Evolutionary conservation across 352 stramenopile species (phyloP), one percentile per base, ranked within the genome.

Genomic region (Globisporangium nodosum): DNA sequence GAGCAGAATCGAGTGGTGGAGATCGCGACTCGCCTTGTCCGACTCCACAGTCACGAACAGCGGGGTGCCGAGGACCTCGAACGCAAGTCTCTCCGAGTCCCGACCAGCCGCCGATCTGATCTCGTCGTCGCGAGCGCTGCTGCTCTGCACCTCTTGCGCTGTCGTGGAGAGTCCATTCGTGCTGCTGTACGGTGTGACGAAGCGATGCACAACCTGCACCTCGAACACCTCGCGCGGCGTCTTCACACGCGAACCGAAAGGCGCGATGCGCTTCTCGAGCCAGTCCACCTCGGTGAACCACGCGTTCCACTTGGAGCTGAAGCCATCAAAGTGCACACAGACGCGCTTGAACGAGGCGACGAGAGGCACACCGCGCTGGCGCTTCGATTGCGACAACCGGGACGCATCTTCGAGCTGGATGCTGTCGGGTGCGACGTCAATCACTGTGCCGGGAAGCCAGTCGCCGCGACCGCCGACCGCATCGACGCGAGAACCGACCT

Each of bases 21-120:
- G 73, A n/a, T 88, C 81, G 24, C 70, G 64, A 21, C 69, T 74
- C 6, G 66, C 80, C 47, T 79, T 83, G 59, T 90, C 74, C 3
- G 81, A 88, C 30, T 76, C 77, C 18, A 90, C 81, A 9, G 81
- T 92, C 52, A 92, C 77, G 54, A 92, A 90, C 50, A 92, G 68
- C 2, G 81, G 81, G 39, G 70, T 73, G 15, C 81, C 81, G 60
- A 92, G 87, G 21, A 88, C 60, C 20, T 84, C 75, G 2, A 87
- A 68, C 7, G 63, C 48, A 50, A 49, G 40, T 52, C 72, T 58
- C 54, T 70, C 15, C 33, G 20, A 24, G n/a, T 57, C 67, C 24
- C 39, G 43, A 42, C 7, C 65, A 30, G 5, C n/a, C 20, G 52
- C 51, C 16, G 59, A 56, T 54, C 51, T 18, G 52, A 56, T 20